Conservation (phyloP, 768 basidiomycete genomes). For the Podaxis sp. region DNA sequence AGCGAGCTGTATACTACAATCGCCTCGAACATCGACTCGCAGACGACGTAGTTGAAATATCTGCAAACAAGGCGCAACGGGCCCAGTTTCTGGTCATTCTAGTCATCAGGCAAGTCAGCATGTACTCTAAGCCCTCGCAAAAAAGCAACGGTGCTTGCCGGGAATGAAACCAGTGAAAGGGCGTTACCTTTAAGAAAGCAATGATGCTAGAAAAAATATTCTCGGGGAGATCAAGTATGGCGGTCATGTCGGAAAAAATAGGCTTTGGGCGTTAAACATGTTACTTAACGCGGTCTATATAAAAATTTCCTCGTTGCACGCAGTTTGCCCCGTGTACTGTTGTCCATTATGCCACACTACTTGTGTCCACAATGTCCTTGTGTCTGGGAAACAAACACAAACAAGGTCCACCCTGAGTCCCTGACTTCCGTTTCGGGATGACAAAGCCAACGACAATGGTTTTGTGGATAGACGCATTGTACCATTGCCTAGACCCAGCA, state of each 20-base stretch:
- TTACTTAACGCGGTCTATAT: neutral
- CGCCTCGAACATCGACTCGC: slow-evolving; percentile 8
- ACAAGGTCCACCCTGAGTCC: neutral
- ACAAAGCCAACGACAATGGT: slow-evolving; percentile 1
- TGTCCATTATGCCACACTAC: neutral
- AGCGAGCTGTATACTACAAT: neutral
- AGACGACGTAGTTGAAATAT: neutral
- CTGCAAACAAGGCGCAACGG: slow-evolving; percentile 2
- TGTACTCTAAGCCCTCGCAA: neutral
- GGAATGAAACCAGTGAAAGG: neutral
- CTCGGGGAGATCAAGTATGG: slow-evolving; percentile 7
- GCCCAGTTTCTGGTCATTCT: neutral
- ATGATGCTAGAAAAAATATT: neutral
- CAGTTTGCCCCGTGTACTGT: neutral
- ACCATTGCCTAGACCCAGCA: neutral
- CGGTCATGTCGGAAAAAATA: slow-evolving; percentile 1
- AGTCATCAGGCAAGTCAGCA: neutral
- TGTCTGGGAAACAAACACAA: neutral
- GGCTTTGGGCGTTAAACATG: neutral
- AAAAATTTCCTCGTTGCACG: neutral
- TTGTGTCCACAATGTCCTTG: slow-evolving; percentile 8
- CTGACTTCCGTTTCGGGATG: neutral
- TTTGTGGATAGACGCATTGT: neutral
- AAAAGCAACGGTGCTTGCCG: neutral
- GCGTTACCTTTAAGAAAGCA: neutral